Percentiles rank a stretch among this genome's conserved stretches.
Conservation (phyloP, 148 eudicot genomes). For the Arbutus unedo region DNA sequence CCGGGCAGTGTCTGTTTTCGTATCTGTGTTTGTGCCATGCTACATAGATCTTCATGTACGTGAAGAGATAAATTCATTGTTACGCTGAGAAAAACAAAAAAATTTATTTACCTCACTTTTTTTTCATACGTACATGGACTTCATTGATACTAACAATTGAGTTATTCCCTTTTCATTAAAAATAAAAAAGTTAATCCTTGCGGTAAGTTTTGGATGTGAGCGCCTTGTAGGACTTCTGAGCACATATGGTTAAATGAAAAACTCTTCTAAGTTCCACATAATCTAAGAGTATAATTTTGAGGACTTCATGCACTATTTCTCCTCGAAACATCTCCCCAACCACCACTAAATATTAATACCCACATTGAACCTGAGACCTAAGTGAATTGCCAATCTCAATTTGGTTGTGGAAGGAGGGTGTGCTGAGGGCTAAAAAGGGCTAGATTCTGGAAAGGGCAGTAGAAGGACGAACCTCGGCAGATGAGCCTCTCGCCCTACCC, state of each 20-base stretch:
- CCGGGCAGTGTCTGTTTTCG: too few species aligned
- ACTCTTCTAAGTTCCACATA: not conserved
- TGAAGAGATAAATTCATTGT: not conserved
- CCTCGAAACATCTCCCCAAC: conserved; percentile 1
- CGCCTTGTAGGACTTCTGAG: not conserved
- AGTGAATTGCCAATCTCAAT: not conserved
- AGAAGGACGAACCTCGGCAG: too few species aligned
- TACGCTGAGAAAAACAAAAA: not conserved
- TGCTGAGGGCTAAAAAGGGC: not conserved
- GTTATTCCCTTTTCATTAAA: not conserved
- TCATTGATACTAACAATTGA: not conserved
- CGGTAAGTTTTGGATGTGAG: not conserved
- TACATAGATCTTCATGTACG: too few species aligned
- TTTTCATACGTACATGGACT: not conserved
- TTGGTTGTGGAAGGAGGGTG: not conserved
- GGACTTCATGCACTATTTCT: not conserved
- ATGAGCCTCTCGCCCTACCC: too few species aligned
- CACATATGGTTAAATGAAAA: not conserved
- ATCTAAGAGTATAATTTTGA: not conserved
- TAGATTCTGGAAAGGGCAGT: too few species aligned
- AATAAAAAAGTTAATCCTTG: too few species aligned
- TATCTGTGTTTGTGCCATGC: too few species aligned
- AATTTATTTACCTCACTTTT: not conserved
- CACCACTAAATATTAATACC: not conserved
- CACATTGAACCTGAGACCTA: not conserved